Base-by-base conservation (phyloP, 225 moss, liverwort and hornwort genomes). In the Rhytidiadelphus loreus region DNA sequence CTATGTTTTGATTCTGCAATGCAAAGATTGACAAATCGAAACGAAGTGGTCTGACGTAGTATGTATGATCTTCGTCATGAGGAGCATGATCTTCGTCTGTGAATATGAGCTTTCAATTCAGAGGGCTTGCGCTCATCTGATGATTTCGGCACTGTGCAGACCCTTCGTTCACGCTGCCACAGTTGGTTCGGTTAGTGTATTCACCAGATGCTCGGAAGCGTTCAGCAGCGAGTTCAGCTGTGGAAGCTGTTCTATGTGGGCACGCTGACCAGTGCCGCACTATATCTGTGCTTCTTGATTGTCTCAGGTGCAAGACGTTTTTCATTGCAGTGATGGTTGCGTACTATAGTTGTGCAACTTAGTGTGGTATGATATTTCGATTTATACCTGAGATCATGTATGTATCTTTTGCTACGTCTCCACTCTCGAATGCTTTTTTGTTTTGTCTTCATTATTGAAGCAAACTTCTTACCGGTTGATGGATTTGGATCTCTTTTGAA, bases 161-260 rank as follows among this genome's bases (percentile, higher is more conserved):
- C 93, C 95, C 97, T 68, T 91, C 92, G 11, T 96, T 99, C 83
- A 96, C 97, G 59, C 88, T 99, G 85, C 93, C 95, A 65, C 88
- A 92, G 81, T 88, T 99, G 86, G 89, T 99, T 88, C 93, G 91
- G 70, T 91, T 96, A 75, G 88, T 99, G 39, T 97, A 96, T 90
- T 96, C 96, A 35, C 90, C 90, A 24, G 96, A 99, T 92, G 95
- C 93, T 64, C 95, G 93, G 69, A 92, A 95, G 86, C 93, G 97
- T 84, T 99, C 99, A 83, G 97, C 99, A 83, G 97, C 99, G 77
- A 95, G 93, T 91, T 91, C 93, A 82, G 94, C 96, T 88, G 87
- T 99, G 78, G 89, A 92, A 80, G 94, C 97, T 91, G 91, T 99
- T 82, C 83, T 99, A 81, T 94, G 94, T 81, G 93, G 93, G 84